Conservation (phyloP, 306 rosid genomes). For the Citrullus mucosospermus region DNA sequence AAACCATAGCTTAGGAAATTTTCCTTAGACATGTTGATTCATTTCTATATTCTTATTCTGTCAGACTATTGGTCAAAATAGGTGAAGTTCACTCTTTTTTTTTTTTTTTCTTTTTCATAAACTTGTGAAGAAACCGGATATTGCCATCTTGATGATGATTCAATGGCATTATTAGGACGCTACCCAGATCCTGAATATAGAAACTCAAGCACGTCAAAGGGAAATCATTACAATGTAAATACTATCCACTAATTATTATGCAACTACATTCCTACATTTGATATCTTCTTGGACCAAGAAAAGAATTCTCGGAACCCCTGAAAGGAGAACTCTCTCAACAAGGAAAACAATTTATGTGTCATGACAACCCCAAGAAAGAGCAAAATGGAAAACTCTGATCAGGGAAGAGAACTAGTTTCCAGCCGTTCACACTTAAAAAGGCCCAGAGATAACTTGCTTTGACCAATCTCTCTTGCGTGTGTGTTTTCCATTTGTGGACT, state of each 20-base stretch:
- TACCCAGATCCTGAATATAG: background rate
- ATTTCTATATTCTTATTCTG: background rate
- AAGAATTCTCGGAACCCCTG: background rate
- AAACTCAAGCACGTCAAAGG: background rate
- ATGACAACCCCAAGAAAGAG: background rate
- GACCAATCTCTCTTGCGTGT: background rate
- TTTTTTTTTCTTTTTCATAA: background rate
- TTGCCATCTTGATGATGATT: background rate
- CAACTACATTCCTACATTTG: background rate
- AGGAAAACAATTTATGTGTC: constrained; percentile 3
- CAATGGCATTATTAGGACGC: background rate
- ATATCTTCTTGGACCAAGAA: background rate
- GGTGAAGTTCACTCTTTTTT: background rate
- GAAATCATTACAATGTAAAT: background rate
- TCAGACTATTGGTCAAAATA: background rate
- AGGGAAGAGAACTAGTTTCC: background rate
- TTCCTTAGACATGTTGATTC: background rate
- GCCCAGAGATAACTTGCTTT: background rate
- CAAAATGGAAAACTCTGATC: background rate
- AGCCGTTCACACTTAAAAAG: background rate
- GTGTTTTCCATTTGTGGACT: background rate
- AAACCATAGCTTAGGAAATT: too few relatives aligned
- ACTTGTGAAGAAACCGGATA: background rate
- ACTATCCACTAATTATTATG: background rate
- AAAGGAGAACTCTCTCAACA: background rate